Percentiles rank a stretch among this genome's conserved stretches.
Conservation (phyloP, 495 filamentous ascomycete species). For the Xanthoparmelia taractica region DNA sequence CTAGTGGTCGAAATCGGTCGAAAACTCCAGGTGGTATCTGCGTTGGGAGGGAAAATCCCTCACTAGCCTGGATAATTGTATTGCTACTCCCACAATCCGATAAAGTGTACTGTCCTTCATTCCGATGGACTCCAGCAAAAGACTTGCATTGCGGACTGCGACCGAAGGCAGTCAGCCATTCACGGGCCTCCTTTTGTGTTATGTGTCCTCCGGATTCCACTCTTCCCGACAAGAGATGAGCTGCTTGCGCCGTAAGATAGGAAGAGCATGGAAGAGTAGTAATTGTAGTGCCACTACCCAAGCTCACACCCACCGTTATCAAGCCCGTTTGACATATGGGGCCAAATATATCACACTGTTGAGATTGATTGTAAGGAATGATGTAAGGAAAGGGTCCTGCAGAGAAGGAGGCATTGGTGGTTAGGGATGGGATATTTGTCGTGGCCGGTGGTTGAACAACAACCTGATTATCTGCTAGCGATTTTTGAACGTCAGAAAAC, state of each 20-base stretch:
- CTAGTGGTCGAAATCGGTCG: background rate
- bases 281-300: background rate
- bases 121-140: background rate
- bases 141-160: background rate
- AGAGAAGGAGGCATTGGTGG: background rate
- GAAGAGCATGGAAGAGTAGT: background rate
- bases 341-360: constrained; percentile 2
- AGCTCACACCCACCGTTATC: constrained; percentile 2
- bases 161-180: background rate
- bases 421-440: background rate
- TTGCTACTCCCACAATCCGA: background rate
- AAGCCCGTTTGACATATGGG: constrained; percentile 1
- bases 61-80: background rate
- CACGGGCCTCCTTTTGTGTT: background rate
- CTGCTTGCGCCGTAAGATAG: background rate
- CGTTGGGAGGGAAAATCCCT: background rate
- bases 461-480: background rate
- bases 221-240: background rate
- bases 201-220: background rate
- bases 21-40: background rate
- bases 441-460: background rate
- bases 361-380: background rate
- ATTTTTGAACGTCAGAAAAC: background rate
- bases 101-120: background rate
- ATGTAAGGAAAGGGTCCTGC: background rate